These are phyloP conservation scores for Chrysosphaeria jannelii DNA, from an alignment of 2,329 filamentous ascomycete genomes.

Conservation along the genomic window DNA sequence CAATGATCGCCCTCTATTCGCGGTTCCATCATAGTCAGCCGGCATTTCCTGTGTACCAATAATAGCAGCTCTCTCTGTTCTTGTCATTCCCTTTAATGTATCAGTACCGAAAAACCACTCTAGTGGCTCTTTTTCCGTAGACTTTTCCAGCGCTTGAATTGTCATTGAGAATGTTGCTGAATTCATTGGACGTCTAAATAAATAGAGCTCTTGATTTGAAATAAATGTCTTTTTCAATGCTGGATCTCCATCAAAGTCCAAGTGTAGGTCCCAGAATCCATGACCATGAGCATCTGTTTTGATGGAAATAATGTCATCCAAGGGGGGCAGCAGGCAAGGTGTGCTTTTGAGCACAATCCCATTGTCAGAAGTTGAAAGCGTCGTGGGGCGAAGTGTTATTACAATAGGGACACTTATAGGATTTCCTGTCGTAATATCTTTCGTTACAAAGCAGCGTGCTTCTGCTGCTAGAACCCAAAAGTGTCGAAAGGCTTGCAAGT, in stretches of 20 bases:
- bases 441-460: conserved; percentile 59
- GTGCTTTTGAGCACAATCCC: conserved; percentile 14
- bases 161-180: neutral
- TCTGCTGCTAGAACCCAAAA: conserved; percentile 91
- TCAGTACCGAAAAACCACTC: conserved; percentile 45
- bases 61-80: conserved; percentile 35
- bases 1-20: conserved; percentile 11
- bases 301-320: conserved; percentile 29
- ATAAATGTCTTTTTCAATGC: conserved; percentile 32
- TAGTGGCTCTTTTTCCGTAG: conserved; percentile 17
- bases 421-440: conserved; percentile 59
- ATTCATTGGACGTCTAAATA: conserved; percentile 40
- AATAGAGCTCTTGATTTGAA: conserved; percentile 39
- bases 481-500: conserved; percentile 86
- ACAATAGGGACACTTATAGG: conserved; percentile 45
- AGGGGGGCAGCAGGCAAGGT: conserved; percentile 30
- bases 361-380: conserved; percentile 8
- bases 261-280: conserved; percentile 50
- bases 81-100: conserved; percentile 20
- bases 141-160: neutral
- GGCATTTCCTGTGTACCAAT: no score
- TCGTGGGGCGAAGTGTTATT: conserved; percentile 20
- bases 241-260: conserved; percentile 39
- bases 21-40: conserved; percentile 7
- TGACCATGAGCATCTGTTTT: conserved; percentile 27